These are phyloP conservation scores for Millerozyma miso DNA, from an alignment of 805 yeast species.

Conservation along the genomic window DNA sequence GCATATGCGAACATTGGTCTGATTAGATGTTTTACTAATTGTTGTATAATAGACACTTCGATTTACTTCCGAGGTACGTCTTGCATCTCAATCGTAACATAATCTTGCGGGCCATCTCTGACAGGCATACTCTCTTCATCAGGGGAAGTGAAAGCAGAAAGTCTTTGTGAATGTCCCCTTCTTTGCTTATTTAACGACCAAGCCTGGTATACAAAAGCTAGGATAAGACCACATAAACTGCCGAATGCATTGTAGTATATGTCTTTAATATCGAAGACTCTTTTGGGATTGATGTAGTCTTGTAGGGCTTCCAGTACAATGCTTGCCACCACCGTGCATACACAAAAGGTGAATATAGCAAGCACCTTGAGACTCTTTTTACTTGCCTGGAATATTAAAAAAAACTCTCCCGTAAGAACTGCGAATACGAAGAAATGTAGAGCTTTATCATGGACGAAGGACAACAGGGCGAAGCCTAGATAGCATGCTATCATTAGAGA, in stretches of 20 bases:
- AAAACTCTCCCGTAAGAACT: constrained; percentile 45
- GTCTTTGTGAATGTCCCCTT: neutral
- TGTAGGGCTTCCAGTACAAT: constrained; percentile 52
- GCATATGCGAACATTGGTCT: too few species aligned
- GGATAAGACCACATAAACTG: constrained; percentile 22
- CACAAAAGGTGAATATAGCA: constrained; percentile 30
- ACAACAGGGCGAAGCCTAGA: constrained; percentile 49
- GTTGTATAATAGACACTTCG: neutral
- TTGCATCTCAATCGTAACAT: constrained; percentile 17
- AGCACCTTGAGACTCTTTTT: constrained; percentile 23
- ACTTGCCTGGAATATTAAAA: constrained; percentile 38
- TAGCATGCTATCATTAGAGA: constrained; percentile 33
- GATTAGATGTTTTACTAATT: too few species aligned
- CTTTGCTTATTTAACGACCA: constrained; percentile 2
- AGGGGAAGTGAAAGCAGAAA: neutral
- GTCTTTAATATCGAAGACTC: constrained; percentile 49
- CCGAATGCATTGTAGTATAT: constrained; percentile 36
- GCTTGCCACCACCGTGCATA: constrained; percentile 46
- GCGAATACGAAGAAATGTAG: constrained; percentile 47
- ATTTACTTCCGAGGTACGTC: constrained; percentile 7
- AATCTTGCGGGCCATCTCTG: constrained; percentile 12
- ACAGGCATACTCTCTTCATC: neutral
- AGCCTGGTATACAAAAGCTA: constrained; percentile 9
- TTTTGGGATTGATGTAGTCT: constrained; percentile 37
- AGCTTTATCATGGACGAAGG: constrained; percentile 46